phyloP scores from a whole-genome alignment of 192 early-diverging fungal species.

The Spinellus fusiger region DNA sequence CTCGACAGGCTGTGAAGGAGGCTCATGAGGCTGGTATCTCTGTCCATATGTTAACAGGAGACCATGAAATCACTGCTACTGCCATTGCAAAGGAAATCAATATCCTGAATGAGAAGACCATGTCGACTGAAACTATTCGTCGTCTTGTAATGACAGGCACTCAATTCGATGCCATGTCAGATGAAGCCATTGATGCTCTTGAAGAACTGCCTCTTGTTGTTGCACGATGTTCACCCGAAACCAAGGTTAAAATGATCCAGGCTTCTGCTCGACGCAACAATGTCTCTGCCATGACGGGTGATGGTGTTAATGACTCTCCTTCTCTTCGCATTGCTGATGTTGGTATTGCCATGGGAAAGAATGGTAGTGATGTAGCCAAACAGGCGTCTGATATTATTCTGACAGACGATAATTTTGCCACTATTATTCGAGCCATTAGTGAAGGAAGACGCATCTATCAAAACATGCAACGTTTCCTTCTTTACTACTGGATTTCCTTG shows the following conservation, averaged over 20 bases:
- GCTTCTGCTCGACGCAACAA: constrained; percentile 75
- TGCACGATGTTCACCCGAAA: constrained; percentile 87
- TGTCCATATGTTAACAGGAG: constrained; percentile 95
- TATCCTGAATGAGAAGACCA: constrained; percentile 45
- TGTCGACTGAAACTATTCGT: constrained; percentile 33
- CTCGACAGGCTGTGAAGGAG: constrained; percentile 55
- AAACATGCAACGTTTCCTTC: constrained; percentile 73
- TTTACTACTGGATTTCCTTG: constrained; percentile 39
- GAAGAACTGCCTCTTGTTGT: constrained; percentile 82
- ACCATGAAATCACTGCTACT: constrained; percentile 84
- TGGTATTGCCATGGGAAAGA: constrained; percentile 71
- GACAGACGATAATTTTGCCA: constrained; percentile 79
- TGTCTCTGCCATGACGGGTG: constrained; percentile 89
- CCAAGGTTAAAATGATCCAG: constrained; percentile 95
- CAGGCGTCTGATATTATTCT: constrained; percentile 87
- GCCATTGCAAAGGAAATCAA: constrained; percentile 89
- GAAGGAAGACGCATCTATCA: constrained; percentile 77
- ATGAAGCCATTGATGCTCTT: constrained; percentile 74
- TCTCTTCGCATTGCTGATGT: constrained; percentile 37
- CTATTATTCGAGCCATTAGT: constrained; percentile 69
- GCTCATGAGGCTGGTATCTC: constrained; percentile 87
- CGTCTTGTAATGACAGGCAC: constrained; percentile 76
- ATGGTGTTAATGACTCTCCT: constrained; percentile 63
- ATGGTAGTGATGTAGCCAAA: constrained; percentile 92
- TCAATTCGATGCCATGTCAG: constrained; percentile 81